Evolutionary conservation across 106 monocot species (phyloP), one percentile per base, ranked within the genome.

Genomic region (Alisma plantagoaquatica): DNA sequence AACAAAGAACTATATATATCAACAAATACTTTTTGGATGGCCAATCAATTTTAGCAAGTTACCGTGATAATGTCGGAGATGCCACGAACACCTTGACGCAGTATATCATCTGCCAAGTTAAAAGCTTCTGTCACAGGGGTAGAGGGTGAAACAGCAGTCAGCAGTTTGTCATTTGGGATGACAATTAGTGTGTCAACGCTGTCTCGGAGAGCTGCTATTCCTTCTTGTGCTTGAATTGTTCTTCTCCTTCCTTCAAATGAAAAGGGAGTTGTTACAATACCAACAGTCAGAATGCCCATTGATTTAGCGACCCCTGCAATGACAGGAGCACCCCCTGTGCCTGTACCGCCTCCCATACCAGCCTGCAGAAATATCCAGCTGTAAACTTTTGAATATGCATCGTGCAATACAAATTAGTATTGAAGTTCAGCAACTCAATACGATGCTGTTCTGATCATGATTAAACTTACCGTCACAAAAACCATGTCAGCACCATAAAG

Each of bases 1-100:
- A n/a, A n/a, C n/a, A n/a, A n/a, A n/a, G n/a, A n/a, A n/a, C n/a
- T n/a, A n/a, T n/a, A n/a, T n/a, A n/a, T n/a, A n/a, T n/a, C n/a
- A n/a, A n/a, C n/a, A n/a, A n/a, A n/a, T n/a, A n/a, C n/a, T n/a
- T n/a, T n/a, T n/a, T n/a, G n/a, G n/a, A n/a, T n/a, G n/a, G n/a
- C n/a, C n/a, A n/a, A n/a, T n/a, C n/a, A n/a, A n/a, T n/a, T n/a
- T n/a, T n/a, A n/a, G n/a, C n/a, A n/a, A n/a, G n/a, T n/a, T 67
- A 91, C 91, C 60, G 72, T 81, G 69, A 91, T 91, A 49, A 91
- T 81, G 63, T 91, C 91, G 32, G 91, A 91, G 43, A 91, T 91
- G 26, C 91, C 91, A 49, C 91, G 84, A 63, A 91, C 79, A 60
- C 91, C 91, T 66, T 91, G 91, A 27, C 91, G 43, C 32, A 91